These are phyloP conservation scores for Trichoderma atrobrunneum DNA, from an alignment of 2,329 filamentous ascomycete species.

Conservation along the genomic window DNA sequence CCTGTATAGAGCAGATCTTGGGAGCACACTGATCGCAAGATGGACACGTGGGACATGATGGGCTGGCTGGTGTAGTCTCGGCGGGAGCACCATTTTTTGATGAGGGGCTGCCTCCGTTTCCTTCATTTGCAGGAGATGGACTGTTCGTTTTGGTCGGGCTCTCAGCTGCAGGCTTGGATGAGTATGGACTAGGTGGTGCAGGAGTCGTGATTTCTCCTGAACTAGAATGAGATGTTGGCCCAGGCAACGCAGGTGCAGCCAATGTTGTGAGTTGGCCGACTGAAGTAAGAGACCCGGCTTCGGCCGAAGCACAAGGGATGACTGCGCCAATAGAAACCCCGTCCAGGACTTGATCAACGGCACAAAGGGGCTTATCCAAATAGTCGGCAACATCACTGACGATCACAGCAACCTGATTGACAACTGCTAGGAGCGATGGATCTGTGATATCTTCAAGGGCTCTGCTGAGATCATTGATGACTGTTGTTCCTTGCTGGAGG, in stretches of 20 bases:
- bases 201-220: not conserved
- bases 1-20: not conserved
- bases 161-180: not conserved
- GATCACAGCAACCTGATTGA: conserved; percentile 26
- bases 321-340: conserved; percentile 20
- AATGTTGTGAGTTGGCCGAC: not conserved
- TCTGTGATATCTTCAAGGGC: conserved; percentile 4
- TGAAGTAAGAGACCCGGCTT: not conserved
- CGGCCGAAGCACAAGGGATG: conserved; percentile 22
- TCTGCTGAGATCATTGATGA: conserved; percentile 25
- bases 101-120: not conserved
- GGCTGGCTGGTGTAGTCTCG: not conserved
- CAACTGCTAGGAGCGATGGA: conserved; percentile 21
- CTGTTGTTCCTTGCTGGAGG: conserved; percentile 21
- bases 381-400: conserved; percentile 23
- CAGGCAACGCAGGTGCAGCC: not conserved
- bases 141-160: not conserved
- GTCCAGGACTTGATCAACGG: conserved; percentile 19
- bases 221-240: not conserved
- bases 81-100: not conserved
- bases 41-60: conserved; percentile 23
- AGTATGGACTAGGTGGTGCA: not conserved
- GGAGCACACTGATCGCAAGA: conserved; percentile 21
- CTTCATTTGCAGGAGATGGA: not conserved
- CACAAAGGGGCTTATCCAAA: conserved; percentile 24